Base-by-base conservation (phyloP, 371 early-diverging fungal species). In the Mortierella sp. region DNA sequence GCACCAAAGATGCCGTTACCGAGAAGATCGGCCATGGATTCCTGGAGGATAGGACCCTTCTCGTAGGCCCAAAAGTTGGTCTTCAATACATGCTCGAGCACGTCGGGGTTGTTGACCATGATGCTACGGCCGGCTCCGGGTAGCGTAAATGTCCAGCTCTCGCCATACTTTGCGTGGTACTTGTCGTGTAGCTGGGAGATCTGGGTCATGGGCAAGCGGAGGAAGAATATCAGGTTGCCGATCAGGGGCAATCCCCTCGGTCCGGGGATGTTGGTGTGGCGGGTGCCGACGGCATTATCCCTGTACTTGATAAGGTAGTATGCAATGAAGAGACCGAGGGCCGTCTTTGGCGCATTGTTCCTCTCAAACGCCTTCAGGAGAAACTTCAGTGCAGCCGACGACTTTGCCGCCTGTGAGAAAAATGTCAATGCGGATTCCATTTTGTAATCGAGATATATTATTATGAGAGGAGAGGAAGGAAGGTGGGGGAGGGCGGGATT, bases 1-100 rank as follows among this genome's bases (percentile, higher is more conserved):
- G 89, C 87, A 74, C 87, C 88, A 76, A 95, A 95, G 73, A 95
- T 94, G 65, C 95, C 95, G 47, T 89, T 65, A 0, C 94, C 94
- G 14, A 94, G 78, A 14, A 93, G 70, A 47, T 91, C 90, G 11
- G 66, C 63, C 70, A 86, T 53, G 1, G 84, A 48, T 16, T 64
- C 71, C 1, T 83, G 79, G 44, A 90, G 70, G 43, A 74, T 47
- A 2, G 89, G 87, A 0, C 91, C 91, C 71, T 92, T 92, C 48
- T 87, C 79, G 52, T 90, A 92, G n/a, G 90, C 89, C 77, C 90
- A 87, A 79, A 92, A 92, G 76, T 91, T 89, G 41, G 76, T 83
- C 71, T 86, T 86, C 44, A 86, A 78, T 5, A 86, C 77, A 31
- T 86, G 79, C 45, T 86, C 86, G n/a, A 86, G 26, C 16, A 31